Conservation (phyloP, 495 filamentous ascomycete species). For the Usnea hakonensis region DNA sequence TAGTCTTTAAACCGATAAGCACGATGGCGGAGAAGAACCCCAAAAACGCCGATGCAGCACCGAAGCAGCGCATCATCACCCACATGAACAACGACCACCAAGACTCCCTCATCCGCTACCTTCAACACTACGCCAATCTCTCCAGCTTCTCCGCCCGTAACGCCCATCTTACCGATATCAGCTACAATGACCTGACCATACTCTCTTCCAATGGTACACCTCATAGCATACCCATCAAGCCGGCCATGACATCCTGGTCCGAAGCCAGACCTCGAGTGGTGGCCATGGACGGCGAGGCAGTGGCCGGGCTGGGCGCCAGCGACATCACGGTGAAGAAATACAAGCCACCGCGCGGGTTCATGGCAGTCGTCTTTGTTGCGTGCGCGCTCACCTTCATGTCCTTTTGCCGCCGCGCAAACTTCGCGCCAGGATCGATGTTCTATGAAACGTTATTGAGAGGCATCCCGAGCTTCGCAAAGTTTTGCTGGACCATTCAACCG, state of each 20-base stretch:
- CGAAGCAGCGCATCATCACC: constrained; percentile 56
- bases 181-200: constrained; percentile 49
- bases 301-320: constrained; percentile 45
- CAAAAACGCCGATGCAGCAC: constrained; percentile 23
- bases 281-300: constrained; percentile 56
- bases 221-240: constrained; percentile 52
- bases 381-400: constrained; percentile 38
- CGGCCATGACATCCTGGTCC: constrained; percentile 50
- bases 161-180: constrained; percentile 53
- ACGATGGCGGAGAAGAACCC: neutral
- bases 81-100: constrained; percentile 79
- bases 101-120: constrained; percentile 57
- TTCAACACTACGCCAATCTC: constrained; percentile 50
- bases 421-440: constrained; percentile 40
- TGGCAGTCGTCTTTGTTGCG: constrained; percentile 35
- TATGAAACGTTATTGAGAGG: constrained; percentile 30
- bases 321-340: constrained; percentile 52
- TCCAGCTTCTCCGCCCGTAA: constrained; percentile 39
- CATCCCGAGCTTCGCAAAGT: constrained; percentile 43
- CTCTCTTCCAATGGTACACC: constrained; percentile 33
- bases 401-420: constrained; percentile 43
- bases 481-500: constrained; percentile 42
- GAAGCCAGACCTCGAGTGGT: constrained; percentile 59
- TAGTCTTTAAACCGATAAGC: neutral
- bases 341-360: constrained; percentile 37